These are phyloP conservation scores for Drosera spatulata DNA, from an alignment of 179 eudicot genomes.

Conservation along the genomic window DNA sequence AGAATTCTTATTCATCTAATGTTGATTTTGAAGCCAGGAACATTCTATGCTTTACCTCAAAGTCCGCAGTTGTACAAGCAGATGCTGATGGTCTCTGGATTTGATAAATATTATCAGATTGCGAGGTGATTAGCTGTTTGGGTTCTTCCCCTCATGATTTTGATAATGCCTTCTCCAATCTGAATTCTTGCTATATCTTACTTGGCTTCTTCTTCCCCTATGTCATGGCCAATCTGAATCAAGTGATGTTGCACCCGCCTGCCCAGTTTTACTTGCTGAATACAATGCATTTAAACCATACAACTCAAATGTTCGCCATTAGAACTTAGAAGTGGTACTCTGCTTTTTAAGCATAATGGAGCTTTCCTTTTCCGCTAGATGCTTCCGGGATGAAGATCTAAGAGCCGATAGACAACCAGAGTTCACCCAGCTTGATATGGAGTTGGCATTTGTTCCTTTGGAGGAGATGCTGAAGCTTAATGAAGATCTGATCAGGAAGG, in stretches of 20 bases:
- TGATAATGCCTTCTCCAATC: constrained; percentile 4
- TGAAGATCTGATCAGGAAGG: constrained; percentile 92
- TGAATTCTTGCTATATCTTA: neutral
- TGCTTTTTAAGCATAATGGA: neutral
- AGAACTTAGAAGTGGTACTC: neutral
- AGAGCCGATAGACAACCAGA: constrained; percentile 99
- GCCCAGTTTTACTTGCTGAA: too few species aligned
- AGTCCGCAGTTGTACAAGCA: constrained; percentile 96
- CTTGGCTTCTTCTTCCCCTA: too few species aligned
- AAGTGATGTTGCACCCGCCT: too few species aligned
- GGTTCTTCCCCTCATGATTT: neutral
- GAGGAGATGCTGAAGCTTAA: constrained; percentile 84
- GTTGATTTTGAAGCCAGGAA: constrained; percentile 72
- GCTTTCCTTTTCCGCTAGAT: constrained; percentile 32
- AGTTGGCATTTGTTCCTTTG: constrained; percentile 86
- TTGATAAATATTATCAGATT: constrained; percentile 86
- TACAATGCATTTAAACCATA: too few species aligned
- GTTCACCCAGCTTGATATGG: constrained; percentile 93
- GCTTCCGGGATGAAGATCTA: constrained; percentile 94
- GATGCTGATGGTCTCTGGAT: constrained; percentile 96
- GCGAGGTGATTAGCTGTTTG: constrained; percentile 46
- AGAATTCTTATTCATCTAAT: constrained; percentile 20
- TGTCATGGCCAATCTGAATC: too few species aligned
- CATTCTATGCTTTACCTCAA: constrained; percentile 91
- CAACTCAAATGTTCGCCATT: too few species aligned